phyloP scores from a whole-genome alignment of 208 protist species.

The Wallacemonas sp. region DNA sequence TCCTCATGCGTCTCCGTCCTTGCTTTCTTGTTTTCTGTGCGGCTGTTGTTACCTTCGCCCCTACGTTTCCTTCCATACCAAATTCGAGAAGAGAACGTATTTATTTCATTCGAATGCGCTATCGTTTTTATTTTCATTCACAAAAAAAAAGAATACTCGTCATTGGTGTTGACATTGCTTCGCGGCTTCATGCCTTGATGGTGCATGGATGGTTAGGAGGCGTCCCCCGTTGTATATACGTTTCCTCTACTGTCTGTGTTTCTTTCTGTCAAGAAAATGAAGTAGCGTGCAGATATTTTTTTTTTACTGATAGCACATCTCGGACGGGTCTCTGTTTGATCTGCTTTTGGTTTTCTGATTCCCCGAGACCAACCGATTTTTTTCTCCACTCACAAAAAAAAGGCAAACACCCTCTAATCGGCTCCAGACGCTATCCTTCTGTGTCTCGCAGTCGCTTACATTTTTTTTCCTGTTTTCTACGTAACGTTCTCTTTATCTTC shows the following conservation, averaged over 20 bases:
- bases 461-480: background rate
- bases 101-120: background rate
- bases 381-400: background rate
- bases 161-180: background rate
- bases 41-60: too few species aligned
- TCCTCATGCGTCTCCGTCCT: too few species aligned
- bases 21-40: too few species aligned
- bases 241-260: background rate
- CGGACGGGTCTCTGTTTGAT: background rate
- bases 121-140: slow-evolving; percentile 4
- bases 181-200: background rate
- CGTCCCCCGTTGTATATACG: slow-evolving; percentile 3
- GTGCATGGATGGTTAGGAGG: background rate
- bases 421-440: background rate
- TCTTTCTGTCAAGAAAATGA: background rate
- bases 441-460: background rate
- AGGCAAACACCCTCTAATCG: background rate
- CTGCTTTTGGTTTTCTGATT: too few species aligned
- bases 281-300: background rate
- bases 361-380: too few species aligned
- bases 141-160: background rate
- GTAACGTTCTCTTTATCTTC: background rate
- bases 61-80: too few species aligned
- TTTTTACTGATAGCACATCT: background rate
- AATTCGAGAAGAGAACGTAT: background rate